Conservation (phyloP, 805 yeast genomes). For the Yarrowia bubula region DNA sequence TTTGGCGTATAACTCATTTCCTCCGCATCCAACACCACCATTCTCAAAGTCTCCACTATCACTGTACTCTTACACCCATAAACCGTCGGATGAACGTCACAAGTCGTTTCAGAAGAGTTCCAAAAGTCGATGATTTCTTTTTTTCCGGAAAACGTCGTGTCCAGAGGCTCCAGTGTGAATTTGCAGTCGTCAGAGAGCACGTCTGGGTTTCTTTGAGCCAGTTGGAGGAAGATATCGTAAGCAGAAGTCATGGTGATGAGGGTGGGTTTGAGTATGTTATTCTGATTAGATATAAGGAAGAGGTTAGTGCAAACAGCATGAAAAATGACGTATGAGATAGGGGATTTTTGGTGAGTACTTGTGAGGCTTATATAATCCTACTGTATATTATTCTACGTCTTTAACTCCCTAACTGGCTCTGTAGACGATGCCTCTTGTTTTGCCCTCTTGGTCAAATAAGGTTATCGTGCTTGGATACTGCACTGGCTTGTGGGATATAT, state of each 20-base stretch:
- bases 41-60: background rate
- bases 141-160: background rate
- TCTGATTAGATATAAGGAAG: background rate
- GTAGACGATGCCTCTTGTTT: background rate
- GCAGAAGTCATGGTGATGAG: background rate
- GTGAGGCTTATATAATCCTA: too few species aligned
- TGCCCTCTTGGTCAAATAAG: background rate
- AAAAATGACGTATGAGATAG: too few species aligned
- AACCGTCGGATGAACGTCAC: background rate
- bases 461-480: conserved; percentile 12
- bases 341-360: too few species aligned
- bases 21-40: background rate
- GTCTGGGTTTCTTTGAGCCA: background rate
- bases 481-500: background rate
- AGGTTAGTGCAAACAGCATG: too few species aligned
- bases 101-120: background rate
- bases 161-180: background rate
- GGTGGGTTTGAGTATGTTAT: background rate
- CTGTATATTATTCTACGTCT: too few species aligned
- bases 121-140: background rate
- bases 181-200: background rate
- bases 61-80: background rate
- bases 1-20: background rate
- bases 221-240: background rate
- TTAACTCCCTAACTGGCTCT: too few species aligned